Percentiles rank a stretch among this genome's conserved stretches.
Conservation (phyloP, 768 basidiomycete genomes). For the Lentinus brumalis region DNA sequence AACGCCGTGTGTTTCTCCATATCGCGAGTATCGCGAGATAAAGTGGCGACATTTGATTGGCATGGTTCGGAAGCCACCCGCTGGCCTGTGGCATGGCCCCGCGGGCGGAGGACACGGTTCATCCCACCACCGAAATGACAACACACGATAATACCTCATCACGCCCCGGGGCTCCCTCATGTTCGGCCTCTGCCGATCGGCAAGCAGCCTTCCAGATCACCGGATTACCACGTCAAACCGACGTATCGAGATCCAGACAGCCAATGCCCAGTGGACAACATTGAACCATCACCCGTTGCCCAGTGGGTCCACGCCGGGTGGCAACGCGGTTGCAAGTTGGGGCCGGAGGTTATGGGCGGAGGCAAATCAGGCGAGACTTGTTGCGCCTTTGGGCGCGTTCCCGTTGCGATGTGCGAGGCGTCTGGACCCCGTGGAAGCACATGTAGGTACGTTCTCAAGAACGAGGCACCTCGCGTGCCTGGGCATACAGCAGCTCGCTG, state of each 20-base stretch:
- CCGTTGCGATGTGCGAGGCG: background rate
- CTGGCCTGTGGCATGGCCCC: constrained; percentile 6
- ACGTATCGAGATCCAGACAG: constrained; percentile 4
- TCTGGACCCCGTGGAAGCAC: background rate
- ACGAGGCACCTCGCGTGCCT: too few relatives aligned
- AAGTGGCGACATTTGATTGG: constrained; percentile 14
- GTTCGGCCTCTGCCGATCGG: constrained; percentile 14
- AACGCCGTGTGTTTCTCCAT: constrained; percentile 6
- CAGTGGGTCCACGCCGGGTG: background rate
- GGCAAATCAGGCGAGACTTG: background rate
- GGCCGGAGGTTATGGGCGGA: background rate
- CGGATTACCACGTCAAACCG: background rate
- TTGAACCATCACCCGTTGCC: background rate
- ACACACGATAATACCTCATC: constrained; percentile 5
- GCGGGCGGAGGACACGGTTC: constrained; percentile 11
- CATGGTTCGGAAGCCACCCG: constrained; percentile 14
- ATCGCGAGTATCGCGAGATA: constrained; percentile 10
- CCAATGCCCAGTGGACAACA: background rate
- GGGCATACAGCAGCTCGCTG: too few relatives aligned
- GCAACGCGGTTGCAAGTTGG: background rate
- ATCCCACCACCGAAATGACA: constrained; percentile 7
- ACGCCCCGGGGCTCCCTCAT: constrained; percentile 3
- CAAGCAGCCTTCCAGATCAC: background rate
- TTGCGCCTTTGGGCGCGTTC: background rate
- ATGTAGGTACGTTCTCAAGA: background rate